phyloP scores from a whole-genome alignment of 805 yeast genomes.

The Torulaspora microellipsoides region DNA sequence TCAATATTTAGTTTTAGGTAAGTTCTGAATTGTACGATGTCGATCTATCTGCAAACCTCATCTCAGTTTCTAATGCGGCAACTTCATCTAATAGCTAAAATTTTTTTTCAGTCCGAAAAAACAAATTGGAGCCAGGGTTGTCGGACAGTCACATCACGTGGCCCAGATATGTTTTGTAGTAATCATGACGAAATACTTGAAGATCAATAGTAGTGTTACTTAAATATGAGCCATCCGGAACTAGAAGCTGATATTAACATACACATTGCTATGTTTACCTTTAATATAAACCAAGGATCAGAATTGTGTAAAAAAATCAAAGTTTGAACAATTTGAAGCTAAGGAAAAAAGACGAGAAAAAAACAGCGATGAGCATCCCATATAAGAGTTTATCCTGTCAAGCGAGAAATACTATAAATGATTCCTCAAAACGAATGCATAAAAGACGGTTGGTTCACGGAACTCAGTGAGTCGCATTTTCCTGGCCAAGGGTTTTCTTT shows the following conservation, averaged over 20 bases:
- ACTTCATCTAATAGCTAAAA: constrained; percentile 1
- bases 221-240: no score
- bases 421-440: constrained; percentile 25
- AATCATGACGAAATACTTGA: no score
- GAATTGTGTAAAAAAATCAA: no score
- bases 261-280: no score
- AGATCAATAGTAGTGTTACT: no score
- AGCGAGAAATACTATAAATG: not conserved
- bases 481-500: constrained; percentile 84
- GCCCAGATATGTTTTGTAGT: no score
- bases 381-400: not conserved
- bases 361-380: constrained; percentile 3
- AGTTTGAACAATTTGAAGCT: no score
- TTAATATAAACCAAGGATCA: no score
- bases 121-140: constrained; percentile 1
- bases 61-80: constrained; percentile 6
- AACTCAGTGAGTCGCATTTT: constrained; percentile 61
- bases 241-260: no score
- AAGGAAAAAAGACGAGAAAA: not conserved
- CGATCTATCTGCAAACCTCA: constrained; percentile 2
- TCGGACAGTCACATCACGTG: constrained; percentile 4
- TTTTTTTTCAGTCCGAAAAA: constrained; percentile 15
- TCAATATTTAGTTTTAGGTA: not conserved
- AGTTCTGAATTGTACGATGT: not conserved
- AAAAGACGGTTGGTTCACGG: constrained; percentile 77